Conservation (phyloP, 1,139 yeast genomes). For the Pichia sp. region DNA sequence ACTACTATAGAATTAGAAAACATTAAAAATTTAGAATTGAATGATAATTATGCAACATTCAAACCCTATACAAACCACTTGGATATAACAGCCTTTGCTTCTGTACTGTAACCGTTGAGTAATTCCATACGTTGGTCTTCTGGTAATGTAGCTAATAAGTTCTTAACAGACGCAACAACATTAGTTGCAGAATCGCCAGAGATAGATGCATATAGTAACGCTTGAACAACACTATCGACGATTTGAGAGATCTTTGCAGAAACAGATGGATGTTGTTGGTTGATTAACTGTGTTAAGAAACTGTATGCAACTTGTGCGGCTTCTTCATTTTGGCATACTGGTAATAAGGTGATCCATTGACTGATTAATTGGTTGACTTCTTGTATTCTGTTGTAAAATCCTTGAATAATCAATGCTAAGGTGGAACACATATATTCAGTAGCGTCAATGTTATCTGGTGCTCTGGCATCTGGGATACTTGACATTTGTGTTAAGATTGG, state of each 20-base stretch:
- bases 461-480: conserved; percentile 79
- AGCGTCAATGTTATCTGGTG: conserved; percentile 80
- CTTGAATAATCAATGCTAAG: conserved; percentile 74
- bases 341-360: conserved; percentile 82
- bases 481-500: conserved; percentile 75
- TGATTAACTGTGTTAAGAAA: conserved; percentile 73
- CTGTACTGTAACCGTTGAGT: conserved; percentile 61
- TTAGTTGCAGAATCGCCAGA: conserved; percentile 69
- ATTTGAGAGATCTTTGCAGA: conserved; percentile 50
- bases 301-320: conserved; percentile 88
- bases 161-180: conserved; percentile 59
- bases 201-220: conserved; percentile 66
- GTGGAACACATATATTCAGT: conserved; percentile 86
- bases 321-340: conserved; percentile 79
- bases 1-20: background rate
- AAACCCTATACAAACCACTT: conserved; percentile 49
- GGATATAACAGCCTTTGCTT: conserved; percentile 59
- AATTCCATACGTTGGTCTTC: conserved; percentile 66
- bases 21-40: background rate
- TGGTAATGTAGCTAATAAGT: conserved; percentile 45
- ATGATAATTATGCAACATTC: background rate
- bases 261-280: conserved; percentile 64
- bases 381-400: conserved; percentile 54
- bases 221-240: conserved; percentile 74
- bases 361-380: conserved; percentile 60